Evolutionary conservation across 2,329 filamentous ascomycete species (phyloP), one percentile per base, ranked within the genome.

Genomic region (Clathrospora elynae): DNA sequence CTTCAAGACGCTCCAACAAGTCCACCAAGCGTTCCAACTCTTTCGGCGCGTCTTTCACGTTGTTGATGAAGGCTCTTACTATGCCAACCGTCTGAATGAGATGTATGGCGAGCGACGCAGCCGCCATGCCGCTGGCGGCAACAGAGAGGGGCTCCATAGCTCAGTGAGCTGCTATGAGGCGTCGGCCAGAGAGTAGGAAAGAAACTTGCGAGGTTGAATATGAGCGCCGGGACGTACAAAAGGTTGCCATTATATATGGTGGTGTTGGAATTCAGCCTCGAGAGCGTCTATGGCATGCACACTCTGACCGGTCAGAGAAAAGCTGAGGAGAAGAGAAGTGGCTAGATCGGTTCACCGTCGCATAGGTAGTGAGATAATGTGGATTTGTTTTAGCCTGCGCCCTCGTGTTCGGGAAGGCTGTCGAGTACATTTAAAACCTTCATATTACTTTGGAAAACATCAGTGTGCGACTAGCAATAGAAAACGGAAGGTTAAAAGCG

Each of bases 81-180:
- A 11, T 43, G 6, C 14, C 18, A 3, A 54, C 28, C 4, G 47
- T 42, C 2, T 54, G 18, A 4, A 57, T 22, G n/a, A 56, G 52
- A 22, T 57, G 53, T 17, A 57, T 18, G 0, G 48, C 38, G 1
- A 57, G 32, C 3, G 53, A 57, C 7, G 38, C 39, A 13, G 53
- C 49, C 25, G 54, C 47, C 18, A 54, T 52, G 42, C 47, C 47
- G 22, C 53, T 53, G 11, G 55, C 49, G 7, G 40, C 51, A 6
- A 34, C 48, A 10, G 53, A 53, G 12, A 54, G 46, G 4, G 18
- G 35, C 9, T 55, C 51, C 54, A 57, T 52, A 28, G 25, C 22
- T 37, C 19, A n/a, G 14, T 32, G 16, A 11, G 18, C 18, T 14
- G 22, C 23, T 13, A 13, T 31, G 8, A 3, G 22, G 26, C 12